phyloP scores from a whole-genome alignment of 2,329 filamentous ascomycete genomes.

The Setomelanomma holmii region DNA sequence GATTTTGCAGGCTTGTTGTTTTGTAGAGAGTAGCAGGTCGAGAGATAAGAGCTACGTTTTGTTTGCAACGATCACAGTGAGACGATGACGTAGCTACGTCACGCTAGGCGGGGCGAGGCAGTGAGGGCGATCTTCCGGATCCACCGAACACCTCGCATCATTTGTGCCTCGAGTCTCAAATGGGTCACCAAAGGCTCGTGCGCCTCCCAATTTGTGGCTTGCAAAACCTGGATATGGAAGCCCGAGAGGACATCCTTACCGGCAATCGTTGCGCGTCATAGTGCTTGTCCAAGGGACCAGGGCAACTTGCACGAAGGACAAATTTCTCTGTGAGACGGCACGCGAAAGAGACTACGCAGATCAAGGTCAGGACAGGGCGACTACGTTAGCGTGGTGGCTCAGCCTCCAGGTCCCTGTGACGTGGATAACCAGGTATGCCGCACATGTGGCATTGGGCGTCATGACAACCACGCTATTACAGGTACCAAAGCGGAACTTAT shows the following conservation, averaged over 20 bases:
- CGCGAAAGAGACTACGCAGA: background rate
- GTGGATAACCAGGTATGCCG: constrained; percentile 6
- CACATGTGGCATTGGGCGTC: constrained; percentile 6
- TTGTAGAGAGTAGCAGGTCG: constrained; percentile 9
- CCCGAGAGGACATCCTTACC: too few relatives aligned
- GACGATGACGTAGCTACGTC: constrained; percentile 25
- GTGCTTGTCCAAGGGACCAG: background rate
- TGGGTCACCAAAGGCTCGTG: background rate
- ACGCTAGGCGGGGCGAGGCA: background rate
- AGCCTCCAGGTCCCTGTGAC: constrained; percentile 17
- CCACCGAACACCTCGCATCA: constrained; percentile 26
- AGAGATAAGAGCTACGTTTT: constrained; percentile 28
- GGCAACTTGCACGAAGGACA: too few relatives aligned
- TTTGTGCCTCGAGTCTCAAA: constrained; percentile 2
- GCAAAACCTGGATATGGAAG: background rate
- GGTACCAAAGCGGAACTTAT: background rate
- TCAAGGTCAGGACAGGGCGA: constrained; percentile 4
- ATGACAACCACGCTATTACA: constrained; percentile 18
- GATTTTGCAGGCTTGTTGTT: constrained; percentile 11
- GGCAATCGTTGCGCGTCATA: background rate
- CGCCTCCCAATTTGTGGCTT: constrained; percentile 12
- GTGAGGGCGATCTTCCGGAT: constrained; percentile 7
- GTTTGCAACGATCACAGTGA: constrained; percentile 21
- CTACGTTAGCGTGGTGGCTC: constrained; percentile 20
- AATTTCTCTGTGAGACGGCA: too few relatives aligned